Evolutionary conservation across 75 land plant genomes (phyloP).

Genomic region (Ceratopteris richardii): DNA sequence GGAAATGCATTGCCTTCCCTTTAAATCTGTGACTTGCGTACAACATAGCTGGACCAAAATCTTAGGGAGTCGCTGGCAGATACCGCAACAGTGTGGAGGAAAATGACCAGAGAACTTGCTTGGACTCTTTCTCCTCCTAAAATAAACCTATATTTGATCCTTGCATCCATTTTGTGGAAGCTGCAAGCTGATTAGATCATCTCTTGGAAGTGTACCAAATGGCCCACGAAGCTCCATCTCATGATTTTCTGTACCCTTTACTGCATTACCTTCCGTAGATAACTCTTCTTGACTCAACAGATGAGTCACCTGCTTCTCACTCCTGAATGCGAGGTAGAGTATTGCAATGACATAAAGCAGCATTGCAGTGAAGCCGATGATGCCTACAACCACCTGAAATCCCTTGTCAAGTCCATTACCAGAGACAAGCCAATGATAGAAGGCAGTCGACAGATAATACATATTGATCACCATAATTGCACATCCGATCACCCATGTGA

Average conservation of each 20-base stretch:
- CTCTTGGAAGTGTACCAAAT: slow-evolving; percentile 32
- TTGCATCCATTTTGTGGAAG: slow-evolving; percentile 51
- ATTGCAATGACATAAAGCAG: slow-evolving; percentile 41
- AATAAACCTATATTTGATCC: too few species aligned
- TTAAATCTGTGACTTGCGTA: too few species aligned
- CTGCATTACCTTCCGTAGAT: neutral
- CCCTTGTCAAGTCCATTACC: slow-evolving; percentile 25
- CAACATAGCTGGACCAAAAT: too few species aligned
- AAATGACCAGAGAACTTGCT: too few species aligned
- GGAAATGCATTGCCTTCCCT: too few species aligned
- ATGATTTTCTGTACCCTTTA: neutral
- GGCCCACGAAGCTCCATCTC: neutral
- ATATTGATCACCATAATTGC: slow-evolving; percentile 55
- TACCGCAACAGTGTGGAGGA: too few species aligned
- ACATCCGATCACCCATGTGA: slow-evolving; percentile 56
- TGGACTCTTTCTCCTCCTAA: too few species aligned
- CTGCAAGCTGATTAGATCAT: slow-evolving; percentile 68
- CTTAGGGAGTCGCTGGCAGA: too few species aligned
- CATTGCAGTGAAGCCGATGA: slow-evolving; percentile 49
- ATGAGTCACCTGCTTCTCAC: slow-evolving; percentile 34
- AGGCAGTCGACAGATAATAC: slow-evolving; percentile 38
- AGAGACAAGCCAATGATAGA: slow-evolving; percentile 36
- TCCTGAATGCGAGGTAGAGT: slow-evolving; percentile 41
- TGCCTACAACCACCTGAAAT: slow-evolving; percentile 31
- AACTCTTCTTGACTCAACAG: slow-evolving; percentile 26